Base-by-base conservation (phyloP, 345 rosid species). In the Gossypium ekmanianum region DNA sequence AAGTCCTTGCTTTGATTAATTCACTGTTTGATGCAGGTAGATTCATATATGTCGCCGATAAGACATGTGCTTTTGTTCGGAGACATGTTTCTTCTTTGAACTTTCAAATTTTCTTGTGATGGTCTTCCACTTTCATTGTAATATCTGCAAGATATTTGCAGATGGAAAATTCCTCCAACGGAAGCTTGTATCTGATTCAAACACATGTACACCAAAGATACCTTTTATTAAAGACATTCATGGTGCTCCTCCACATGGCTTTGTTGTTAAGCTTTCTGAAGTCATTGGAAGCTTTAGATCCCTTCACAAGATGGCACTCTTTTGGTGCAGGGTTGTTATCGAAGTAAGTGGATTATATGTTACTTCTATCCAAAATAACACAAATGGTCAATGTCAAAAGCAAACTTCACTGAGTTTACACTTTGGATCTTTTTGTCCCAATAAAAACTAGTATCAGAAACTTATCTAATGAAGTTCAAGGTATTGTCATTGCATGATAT, bases 221-320 rank as follows among this genome's bases (percentile, higher is more conserved):
- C 83, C 86, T 75, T 85, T 95, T 22, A 76, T 90, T n/a, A 90
- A 83, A 84, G 99, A 95, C 78, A 88, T 92, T 79, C 97, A 89
- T 81, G 97, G 91, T 72, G 90, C 93, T 81, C 99, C 99, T 72
- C 84, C 89, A 73, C 84, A 81, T 72, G 84, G 94, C 80, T 84
- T 95, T 79, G 75, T 95, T 75, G 93, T 87, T 69, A 92, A 93
- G 85, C 76, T 95, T 76, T 87, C 99, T 78, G 99, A 92, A 86
- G 93, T 95, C 67, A 86, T 93, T 79, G 99, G 99, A 79, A 90
- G 90, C 80, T 89, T 93, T 83, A 90, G 84, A 87, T 85, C 91
- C 62, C 76, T 91, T 75, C 83, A 81, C 77, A 85, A 83, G 81
- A 93, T 95, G 99, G 92, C 91, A 71, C 79, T 90, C 73, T 82